Conservation (phyloP, 2,329 filamentous ascomycete species). For the Alternaria postmessia region DNA sequence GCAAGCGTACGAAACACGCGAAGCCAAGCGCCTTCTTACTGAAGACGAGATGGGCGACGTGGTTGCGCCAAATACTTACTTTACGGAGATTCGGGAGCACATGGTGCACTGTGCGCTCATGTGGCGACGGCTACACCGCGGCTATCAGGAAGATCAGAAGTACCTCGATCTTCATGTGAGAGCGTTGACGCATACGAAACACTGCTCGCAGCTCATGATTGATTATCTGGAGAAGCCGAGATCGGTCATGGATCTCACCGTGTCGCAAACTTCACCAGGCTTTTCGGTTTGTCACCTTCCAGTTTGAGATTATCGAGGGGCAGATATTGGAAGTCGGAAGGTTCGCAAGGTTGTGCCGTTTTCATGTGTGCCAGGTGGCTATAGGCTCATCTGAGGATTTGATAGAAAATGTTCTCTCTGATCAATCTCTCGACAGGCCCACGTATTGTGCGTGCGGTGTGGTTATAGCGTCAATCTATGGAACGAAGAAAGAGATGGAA, state of each 20-base stretch:
- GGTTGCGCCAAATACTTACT: conserved; percentile 11
- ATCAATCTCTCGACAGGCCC: neutral
- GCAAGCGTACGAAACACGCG: neutral
- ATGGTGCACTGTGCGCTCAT: conserved; percentile 15
- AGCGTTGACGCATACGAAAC: neutral
- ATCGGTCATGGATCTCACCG: neutral
- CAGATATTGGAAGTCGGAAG: neutral
- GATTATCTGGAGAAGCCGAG: neutral
- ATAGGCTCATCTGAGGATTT: neutral
- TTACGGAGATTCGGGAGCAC: conserved; percentile 11
- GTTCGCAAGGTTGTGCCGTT: neutral
- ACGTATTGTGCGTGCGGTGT: no score
- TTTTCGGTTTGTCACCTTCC: neutral
- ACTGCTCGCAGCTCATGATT: neutral
- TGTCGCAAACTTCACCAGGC: neutral
- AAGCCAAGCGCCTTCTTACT: conserved; percentile 3
- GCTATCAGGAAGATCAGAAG: conserved; percentile 2
- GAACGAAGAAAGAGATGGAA: neutral
- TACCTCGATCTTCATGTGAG: neutral
- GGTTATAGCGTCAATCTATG: no score
- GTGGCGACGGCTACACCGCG: conserved; percentile 9
- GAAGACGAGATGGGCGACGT: conserved; percentile 16
- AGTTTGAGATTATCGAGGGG: neutral
- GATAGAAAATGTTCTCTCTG: no score
- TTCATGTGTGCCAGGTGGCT: accelerated